A percentile compares a stretch with the other conserved stretches of the same genome.
These are phyloP conservation scores for Cryptococcus maquisensis DNA, from an alignment of 1,284 basidiomycete genomes.

Conservation along the genomic window DNA sequence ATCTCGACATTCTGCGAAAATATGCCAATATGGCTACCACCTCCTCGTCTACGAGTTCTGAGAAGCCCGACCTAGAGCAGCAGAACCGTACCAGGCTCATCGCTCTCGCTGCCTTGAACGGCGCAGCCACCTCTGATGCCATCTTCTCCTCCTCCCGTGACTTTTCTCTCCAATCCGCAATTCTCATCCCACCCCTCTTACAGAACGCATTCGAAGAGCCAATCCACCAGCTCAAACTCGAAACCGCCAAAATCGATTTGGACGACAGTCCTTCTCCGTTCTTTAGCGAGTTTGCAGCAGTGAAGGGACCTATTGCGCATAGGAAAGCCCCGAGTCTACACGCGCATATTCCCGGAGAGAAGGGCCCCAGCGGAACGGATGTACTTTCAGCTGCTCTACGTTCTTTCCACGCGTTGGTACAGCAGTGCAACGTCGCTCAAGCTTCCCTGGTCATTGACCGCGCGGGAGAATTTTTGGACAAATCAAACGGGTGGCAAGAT, in stretches of 20 bases:
- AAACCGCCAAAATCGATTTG: constrained; percentile 63
- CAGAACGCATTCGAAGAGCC: constrained; percentile 65
- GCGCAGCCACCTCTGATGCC: constrained; percentile 78
- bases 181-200: constrained; percentile 71
- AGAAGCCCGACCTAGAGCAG: constrained; percentile 32
- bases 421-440: constrained; percentile 73
- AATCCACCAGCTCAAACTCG: constrained; percentile 59
- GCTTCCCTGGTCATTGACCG: constrained; percentile 64
- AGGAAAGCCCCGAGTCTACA: constrained; percentile 82
- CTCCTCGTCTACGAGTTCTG: constrained; percentile 19
- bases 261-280: constrained; percentile 65
- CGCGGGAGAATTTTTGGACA: constrained; percentile 63
- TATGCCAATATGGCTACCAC: constrained; percentile 64
- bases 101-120: constrained; percentile 76
- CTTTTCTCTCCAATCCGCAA: constrained; percentile 67
- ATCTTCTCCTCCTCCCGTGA: constrained; percentile 71
- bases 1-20: constrained; percentile 63
- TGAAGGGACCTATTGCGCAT: constrained; percentile 61
- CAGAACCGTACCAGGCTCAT: constrained; percentile 69
- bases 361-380: constrained; percentile 70
- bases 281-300: constrained; percentile 69
- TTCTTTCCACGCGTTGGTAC: constrained; percentile 67
- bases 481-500: constrained; percentile 63
- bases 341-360: constrained; percentile 78
- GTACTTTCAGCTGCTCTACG: constrained; percentile 70